A percentile compares a stretch with the other conserved stretches of the same genome.
phyloP scores from a whole-genome alignment of 768 basidiomycete species.

The Cystobasidium tubakii region DNA sequence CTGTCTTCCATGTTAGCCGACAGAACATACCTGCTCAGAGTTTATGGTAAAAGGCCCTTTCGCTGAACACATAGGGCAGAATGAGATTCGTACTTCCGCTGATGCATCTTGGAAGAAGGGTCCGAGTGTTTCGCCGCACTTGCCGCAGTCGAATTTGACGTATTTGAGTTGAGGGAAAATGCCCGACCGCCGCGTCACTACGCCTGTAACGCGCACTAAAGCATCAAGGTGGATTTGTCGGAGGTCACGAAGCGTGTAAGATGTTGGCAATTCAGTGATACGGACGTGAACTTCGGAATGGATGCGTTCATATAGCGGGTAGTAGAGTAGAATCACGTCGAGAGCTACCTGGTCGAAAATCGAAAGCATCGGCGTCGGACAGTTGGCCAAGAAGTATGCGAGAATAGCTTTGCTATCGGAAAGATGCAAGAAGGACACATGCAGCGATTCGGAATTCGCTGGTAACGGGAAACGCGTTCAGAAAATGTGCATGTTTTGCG shows the following conservation, averaged over 20 bases:
- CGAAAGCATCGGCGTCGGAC: conserved; percentile 81
- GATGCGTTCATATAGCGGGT: conserved; percentile 91
- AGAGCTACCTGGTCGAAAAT: conserved; percentile 95
- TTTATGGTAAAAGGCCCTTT: conserved; percentile 94
- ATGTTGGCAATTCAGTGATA: conserved; percentile 84
- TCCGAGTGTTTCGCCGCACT: conserved; percentile 86
- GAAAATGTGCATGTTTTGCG: background rate
- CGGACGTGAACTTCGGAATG: conserved; percentile 97
- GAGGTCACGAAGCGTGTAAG: conserved; percentile 84
- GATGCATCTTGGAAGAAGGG: conserved; percentile 98
- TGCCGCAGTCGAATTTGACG: conserved; percentile 95
- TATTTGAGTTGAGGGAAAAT: conserved; percentile 99
- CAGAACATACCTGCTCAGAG: conserved; percentile 84
- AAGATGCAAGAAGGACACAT: conserved; percentile 94
- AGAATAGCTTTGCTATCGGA: conserved; percentile 86
- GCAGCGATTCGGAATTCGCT: conserved; percentile 96
- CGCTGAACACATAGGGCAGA: conserved; percentile 87
- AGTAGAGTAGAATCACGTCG: conserved; percentile 87
- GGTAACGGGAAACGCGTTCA: conserved; percentile 35
- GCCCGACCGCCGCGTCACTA: conserved; percentile 88
- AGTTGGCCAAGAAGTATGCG: conserved; percentile 95
- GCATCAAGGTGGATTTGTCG: conserved; percentile 88
- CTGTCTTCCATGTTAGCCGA: no score
- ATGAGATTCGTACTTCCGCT: conserved; percentile 87
- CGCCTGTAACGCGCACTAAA: conserved; percentile 88